These are phyloP conservation scores for Suhomyces wounanorum DNA, from an alignment of 1,139 yeast species.

Conservation along the genomic window DNA sequence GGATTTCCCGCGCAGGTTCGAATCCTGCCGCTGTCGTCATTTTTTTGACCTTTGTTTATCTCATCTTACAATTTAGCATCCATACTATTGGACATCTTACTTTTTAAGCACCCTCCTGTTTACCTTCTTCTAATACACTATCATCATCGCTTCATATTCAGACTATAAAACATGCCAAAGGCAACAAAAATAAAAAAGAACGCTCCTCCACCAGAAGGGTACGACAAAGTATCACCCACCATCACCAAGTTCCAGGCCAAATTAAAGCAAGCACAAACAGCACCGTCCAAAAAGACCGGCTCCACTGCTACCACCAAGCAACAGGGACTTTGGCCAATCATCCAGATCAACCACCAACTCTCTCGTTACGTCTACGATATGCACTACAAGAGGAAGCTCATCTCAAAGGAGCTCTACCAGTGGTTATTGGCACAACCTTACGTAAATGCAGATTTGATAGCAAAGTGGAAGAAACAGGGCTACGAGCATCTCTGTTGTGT, in stretches of 20 bases:
- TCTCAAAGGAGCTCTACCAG: conserved; percentile 68
- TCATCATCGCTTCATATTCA: not conserved
- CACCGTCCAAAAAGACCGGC: conserved; percentile 18
- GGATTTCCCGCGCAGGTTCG: conserved; percentile 91
- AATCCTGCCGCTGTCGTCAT: conserved; percentile 80
- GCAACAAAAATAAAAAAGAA: conserved; percentile 17
- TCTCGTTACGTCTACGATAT: conserved; percentile 76
- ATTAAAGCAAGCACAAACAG: conserved; percentile 58
- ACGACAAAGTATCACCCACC: conserved; percentile 68
- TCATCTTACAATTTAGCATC: not conserved
- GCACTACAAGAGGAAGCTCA: conserved; percentile 68
- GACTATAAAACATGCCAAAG: conserved; percentile 14
- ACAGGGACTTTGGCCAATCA: conserved; percentile 72
- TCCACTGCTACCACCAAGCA: conserved; percentile 40
- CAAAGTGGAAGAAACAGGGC: conserved; percentile 91
- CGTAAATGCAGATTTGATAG: conserved; percentile 71
- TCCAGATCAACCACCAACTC: conserved; percentile 70
- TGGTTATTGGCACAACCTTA: conserved; percentile 72
- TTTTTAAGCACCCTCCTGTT: not conserved
- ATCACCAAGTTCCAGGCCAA: conserved; percentile 61
- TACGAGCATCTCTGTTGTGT: conserved; percentile 87
- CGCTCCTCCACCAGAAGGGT: conserved; percentile 69
- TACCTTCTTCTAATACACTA: no score
- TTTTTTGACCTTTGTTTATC: not conserved
- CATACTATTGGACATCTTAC: not conserved